Evolutionary conservation across 495 filamentous ascomycete genomes (phyloP).

Genomic region (Darksidea phi): DNA sequence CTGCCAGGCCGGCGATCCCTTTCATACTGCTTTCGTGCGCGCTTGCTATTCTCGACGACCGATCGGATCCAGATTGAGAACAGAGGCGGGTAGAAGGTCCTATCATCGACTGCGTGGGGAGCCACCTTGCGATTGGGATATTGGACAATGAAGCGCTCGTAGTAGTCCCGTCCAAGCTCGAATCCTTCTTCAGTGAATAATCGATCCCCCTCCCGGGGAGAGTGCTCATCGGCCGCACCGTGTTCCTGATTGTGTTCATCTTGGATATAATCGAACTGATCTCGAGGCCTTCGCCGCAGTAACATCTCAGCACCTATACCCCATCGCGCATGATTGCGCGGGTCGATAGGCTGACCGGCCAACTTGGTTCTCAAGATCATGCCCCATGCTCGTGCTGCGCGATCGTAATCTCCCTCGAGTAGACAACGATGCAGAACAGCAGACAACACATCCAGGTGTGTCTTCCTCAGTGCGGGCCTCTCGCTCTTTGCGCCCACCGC

Average conservation of each 20-base stretch:
- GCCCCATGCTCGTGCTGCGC: constrained; percentile 65
- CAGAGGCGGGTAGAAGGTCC: constrained; percentile 67
- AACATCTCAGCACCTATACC: constrained; percentile 70
- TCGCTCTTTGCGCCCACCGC: constrained; percentile 9
- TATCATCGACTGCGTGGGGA: constrained; percentile 49
- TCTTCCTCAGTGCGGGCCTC: constrained; percentile 45
- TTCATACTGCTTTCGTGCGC: constrained; percentile 15
- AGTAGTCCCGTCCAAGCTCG: constrained; percentile 59
- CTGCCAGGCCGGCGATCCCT: constrained; percentile 12
- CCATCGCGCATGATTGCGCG: constrained; percentile 59
- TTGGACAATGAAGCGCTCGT: constrained; percentile 66
- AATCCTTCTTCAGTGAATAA: constrained; percentile 55
- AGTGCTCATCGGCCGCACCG: not conserved
- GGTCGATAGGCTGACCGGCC: constrained; percentile 53
- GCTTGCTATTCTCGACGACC: constrained; percentile 52
- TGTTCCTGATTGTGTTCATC: not conserved
- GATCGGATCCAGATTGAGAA: constrained; percentile 66
- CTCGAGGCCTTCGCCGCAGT: constrained; percentile 37
- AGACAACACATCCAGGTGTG: constrained; percentile 61
- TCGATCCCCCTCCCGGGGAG: constrained; percentile 4
- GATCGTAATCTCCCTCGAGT: constrained; percentile 58
- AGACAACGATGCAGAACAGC: constrained; percentile 63
- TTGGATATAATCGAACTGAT: not conserved
- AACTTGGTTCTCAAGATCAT: constrained; percentile 60
- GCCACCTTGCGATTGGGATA: constrained; percentile 57